Base-by-base conservation (phyloP, 306 rosid genomes). In the Dalbergia oliveri region DNA sequence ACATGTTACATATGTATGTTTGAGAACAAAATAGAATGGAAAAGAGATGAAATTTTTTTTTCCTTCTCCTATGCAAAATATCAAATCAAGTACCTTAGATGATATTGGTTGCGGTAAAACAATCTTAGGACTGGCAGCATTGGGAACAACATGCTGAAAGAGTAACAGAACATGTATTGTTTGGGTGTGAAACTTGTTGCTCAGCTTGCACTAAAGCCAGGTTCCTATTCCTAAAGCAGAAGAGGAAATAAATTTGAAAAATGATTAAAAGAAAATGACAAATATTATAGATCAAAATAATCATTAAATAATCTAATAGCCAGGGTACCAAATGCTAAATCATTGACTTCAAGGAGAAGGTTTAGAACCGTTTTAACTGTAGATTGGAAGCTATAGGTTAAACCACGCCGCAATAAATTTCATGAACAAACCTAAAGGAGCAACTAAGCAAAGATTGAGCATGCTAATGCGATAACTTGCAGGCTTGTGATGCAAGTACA, bases 391-490 rank as follows among this genome's bases (percentile, higher is more conserved):
- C 2, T 35, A 44, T 21, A 67, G 56, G 56, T 44, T 66, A 50
- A 66, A 18, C 47, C 54, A 16, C 9, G 34, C 18, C 41, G 39
- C 53, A 43, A 66, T 10, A 18, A 66, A 19, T 16, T 16, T n/a
- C 37, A 63, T 34, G 63, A 50, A 77, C 34, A 6, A 66, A 76
- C 64, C 73, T 76, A 39, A 64, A 76, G 7, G 10, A 76, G 65
- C 23, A 63, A 18, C 18, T 10, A 31, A 26, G 41, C 31, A 12
- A 26, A 31, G 35, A 12, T 14, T 35, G 66, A 54, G 73, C 66
- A 35, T 47, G 71, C 45, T 4, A 69, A n/a, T 60, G 59, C 59
- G 16, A 60, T 60, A 11, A 16, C 14, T 23, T 19, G 67, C 5
- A 44, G 15, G 9, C 43, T 11, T 8, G 69, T 21, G 13, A 44